Evolutionary conservation across 2,329 filamentous ascomycete species (phyloP), one percentile per base, ranked within the genome.

Genomic region (Ophidiomyces ophidiicola): DNA sequence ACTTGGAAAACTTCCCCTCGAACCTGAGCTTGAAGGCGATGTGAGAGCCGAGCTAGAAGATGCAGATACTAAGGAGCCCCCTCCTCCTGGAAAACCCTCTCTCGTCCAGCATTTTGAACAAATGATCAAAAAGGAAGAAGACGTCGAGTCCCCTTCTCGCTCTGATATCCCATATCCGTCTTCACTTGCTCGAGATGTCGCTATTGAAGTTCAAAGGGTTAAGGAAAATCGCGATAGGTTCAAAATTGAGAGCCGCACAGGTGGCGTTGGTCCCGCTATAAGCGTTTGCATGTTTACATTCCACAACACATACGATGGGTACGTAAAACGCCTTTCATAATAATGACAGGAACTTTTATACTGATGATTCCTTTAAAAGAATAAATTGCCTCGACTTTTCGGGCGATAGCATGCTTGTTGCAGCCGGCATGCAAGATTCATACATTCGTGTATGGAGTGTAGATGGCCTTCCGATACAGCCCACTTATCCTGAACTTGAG

Each of bases 231-330:
- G 90, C 15, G 88, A 96, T 53, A 75, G 88, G 12, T 93, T 94
- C 58, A 81, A 77, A 55, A 88, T 96, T 42, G 83, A 93, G 44
- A 76, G 79, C 14, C 76, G 82, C 23, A 88, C 82, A 8, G 83
- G 85, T 11, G 88, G 87, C 6, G 73, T 87, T 36, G 85, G 87
- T 10, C 76, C 85, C 39, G 78, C 79, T 18, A 71, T 94, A 44
- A 93, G 86, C 52, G 80, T 92, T 17, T 90, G 84, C 67, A 96
- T 96, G 82, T 94, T 92, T 58, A 98, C 90, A 0, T 94, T 96
- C 55, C 90, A 98, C 67, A 98, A 98, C 60, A 93, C 84, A 0
- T 79, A 86, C 46, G 86, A 93, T 60, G 82, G 77, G 84, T 87
- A 64, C 67, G 75, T 46, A 21, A 12, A 5, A 7, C 21, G 15